Evolutionary conservation across 1,139 yeast species (phyloP), one percentile per base, ranked within the genome.

Genomic region (Geotrichum cucujoidarum): DNA sequence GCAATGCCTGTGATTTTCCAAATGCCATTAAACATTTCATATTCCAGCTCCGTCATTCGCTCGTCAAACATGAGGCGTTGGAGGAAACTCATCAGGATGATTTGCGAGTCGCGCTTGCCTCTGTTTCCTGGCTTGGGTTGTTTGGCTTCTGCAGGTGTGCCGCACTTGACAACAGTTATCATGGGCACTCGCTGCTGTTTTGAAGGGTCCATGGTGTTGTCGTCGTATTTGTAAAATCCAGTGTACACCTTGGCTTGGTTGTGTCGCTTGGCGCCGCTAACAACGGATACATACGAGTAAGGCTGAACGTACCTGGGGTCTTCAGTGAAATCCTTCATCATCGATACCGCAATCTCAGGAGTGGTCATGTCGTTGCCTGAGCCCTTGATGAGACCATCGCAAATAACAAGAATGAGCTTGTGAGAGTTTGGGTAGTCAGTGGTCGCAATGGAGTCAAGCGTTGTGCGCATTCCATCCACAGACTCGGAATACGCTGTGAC

Each of bases 161-260:
- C 69, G 30, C 60, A 55, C 52, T 65, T 65, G 29, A 63, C 62
- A 24, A 65, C 56, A n/a, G 63, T 62, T 38, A 65, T 60, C 58
- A 62, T 62, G 3, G 68, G 68, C 10, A 63, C 65, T 57, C 94
- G 77, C 66, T 88, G 96, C 65, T 89, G 97, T 56, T 83, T 83
- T 55, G 84, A 89, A 2, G 71, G 71, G 4, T 38, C 41, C 24
- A 45, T 46, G 4, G 40, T 47, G n/a, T 81, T 80, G 56, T 81
- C 86, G 4, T 71, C 69, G 46, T 43, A 57, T 49, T 52, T 57
- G 53, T 65, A 65, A 40, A 61, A 55, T 6, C 69, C 69, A n/a
- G 64, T 54, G 44, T 60, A 63, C 5, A 65, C 63, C 45, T 60
- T 56, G 13, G 65, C 68, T 57, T 55, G 53, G 43, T 65, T 65